Percentiles rank a stretch among this genome's conserved stretches.
Evolutionary conservation across 1,284 basidiomycete genomes (phyloP).

Genomic region (Moesziomyces aphidis): DNA sequence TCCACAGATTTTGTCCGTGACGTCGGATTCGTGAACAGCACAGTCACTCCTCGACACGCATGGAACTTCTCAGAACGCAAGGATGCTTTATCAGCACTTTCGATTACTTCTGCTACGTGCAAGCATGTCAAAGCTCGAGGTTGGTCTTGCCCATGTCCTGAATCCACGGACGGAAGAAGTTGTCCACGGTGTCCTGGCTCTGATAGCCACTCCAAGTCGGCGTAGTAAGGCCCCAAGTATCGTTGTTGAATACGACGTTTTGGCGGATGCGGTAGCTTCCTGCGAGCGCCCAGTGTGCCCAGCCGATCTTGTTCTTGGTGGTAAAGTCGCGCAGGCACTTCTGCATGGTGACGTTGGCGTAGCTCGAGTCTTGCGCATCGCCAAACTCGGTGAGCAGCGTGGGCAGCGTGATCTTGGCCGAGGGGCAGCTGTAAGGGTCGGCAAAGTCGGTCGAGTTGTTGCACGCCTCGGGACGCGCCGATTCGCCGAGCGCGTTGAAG

Average conservation of each 20-base stretch:
- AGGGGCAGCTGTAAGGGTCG: constrained; percentile 31
- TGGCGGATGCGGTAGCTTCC: constrained; percentile 40
- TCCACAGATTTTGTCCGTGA: constrained; percentile 11
- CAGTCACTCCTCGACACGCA: neutral
- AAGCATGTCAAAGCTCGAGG: constrained; percentile 25
- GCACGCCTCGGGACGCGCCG: constrained; percentile 22
- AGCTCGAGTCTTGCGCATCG: constrained; percentile 24
- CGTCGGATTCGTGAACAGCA: neutral
- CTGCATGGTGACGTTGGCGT: constrained; percentile 32
- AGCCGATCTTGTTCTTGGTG: constrained; percentile 43
- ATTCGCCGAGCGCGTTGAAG: constrained; percentile 41
- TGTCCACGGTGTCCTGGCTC: constrained; percentile 29
- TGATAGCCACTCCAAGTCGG: constrained; percentile 17
- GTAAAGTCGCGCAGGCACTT: constrained; percentile 49
- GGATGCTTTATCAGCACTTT: neutral
- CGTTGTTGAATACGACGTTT: constrained; percentile 22
- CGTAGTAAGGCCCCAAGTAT: constrained; percentile 40
- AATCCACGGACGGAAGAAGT: constrained; percentile 42
- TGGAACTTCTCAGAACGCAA: neutral
- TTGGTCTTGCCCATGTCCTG: constrained; percentile 40
- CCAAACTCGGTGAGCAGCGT: constrained; percentile 41
- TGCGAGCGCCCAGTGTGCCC: constrained; percentile 39
- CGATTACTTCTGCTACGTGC: neutral
- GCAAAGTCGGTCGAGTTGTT: constrained; percentile 15
- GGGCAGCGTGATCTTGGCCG: constrained; percentile 27